Base-by-base conservation (phyloP, 73 alveolate genomes). In the Symbiodinium natans region DNA sequence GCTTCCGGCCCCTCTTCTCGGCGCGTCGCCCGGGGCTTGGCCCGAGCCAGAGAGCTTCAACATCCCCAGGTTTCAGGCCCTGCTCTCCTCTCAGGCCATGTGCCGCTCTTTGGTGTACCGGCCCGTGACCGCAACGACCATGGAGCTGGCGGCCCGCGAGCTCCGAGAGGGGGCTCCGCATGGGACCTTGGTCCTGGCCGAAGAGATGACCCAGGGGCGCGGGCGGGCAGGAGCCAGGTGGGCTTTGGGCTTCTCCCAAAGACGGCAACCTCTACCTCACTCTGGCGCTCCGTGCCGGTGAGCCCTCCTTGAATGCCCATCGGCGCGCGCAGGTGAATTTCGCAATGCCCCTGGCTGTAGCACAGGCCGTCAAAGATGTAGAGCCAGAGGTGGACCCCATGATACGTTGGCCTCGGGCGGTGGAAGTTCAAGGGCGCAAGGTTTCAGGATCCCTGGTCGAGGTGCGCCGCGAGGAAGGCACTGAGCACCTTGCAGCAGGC, bases 151-250 rank as follows among this genome's bases (percentile, higher is more conserved):
- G 29, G 41, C 38, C 5, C 43, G 92, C 11, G 92, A 83, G 74
- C 74, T 83, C 27, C 43, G 42, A n/a, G 92, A 83, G 27, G 74
- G 75, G 92, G 92, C 75, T 19, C 92, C 92, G 27, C 92, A 83
- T 83, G 74, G 92, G 31, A 83, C 92, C 8, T 29, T 83, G 42
- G 74, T 83, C 41, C 27, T 83, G 74, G 74, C 92, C 19, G 92
- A 83, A 38, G 92, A 83, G 46, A 83, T 83, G 92, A 83, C 92
- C 74, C n/a, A 23, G 15, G 92, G 92, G 41, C 43, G 74, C 7
- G 92, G 92, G 42, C 71, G 92, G 15, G 9, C 74, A 1, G 92
- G 92, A 2, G 15, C 48, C 33, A 83, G 46, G 31, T 83, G 92
- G 92, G n/a, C n/a, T n/a, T n/a, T n/a, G n/a, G n/a, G n/a, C 41